phyloP scores from a whole-genome alignment of 2,329 filamentous ascomycete genomes.

The Shiraia sp. region DNA sequence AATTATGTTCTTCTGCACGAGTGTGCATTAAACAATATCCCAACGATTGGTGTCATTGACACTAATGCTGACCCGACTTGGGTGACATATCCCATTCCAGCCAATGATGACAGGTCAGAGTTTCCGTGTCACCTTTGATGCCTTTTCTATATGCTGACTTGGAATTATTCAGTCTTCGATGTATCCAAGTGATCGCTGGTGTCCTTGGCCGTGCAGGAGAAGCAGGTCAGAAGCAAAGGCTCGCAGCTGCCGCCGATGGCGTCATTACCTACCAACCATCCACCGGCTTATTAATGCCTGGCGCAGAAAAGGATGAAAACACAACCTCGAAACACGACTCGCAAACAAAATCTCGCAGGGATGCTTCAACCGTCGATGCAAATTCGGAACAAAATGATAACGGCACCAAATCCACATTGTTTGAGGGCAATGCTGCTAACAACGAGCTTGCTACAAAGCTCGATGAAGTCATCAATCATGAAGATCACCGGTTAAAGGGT shows the following conservation, averaged over 20 bases:
- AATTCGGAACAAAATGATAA: neutral
- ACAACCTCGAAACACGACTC: neutral
- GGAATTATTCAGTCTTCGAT: slow-evolving; percentile 67
- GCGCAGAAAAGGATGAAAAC: slow-evolving; percentile 13
- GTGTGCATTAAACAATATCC: slow-evolving; percentile 83
- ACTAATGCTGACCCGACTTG: slow-evolving; percentile 90
- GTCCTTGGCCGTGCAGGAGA: slow-evolving; percentile 84
- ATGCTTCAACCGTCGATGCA: slow-evolving; percentile 1
- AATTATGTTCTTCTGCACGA: slow-evolving; percentile 91
- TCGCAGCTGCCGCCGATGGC: slow-evolving; percentile 65
- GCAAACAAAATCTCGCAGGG: neutral
- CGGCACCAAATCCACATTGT: neutral
- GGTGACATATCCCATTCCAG: slow-evolving; percentile 95
- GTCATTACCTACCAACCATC: slow-evolving; percentile 60
- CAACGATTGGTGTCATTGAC: slow-evolving; percentile 93
- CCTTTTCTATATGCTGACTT: slow-evolving; percentile 7
- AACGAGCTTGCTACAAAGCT: slow-evolving; percentile 24
- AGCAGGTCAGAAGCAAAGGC: slow-evolving; percentile 70
- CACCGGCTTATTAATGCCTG: slow-evolving; percentile 20
- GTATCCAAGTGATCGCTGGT: slow-evolving; percentile 79
- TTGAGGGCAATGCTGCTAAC: slow-evolving; percentile 14
- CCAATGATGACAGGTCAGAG: slow-evolving; percentile 87
- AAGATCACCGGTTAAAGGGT: slow-evolving; percentile 26
- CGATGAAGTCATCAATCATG: slow-evolving; percentile 29
- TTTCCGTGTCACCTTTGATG: neutral